phyloP scores from a whole-genome alignment of 371 early-diverging fungal species.

The Lichtheimia ramosa region DNA sequence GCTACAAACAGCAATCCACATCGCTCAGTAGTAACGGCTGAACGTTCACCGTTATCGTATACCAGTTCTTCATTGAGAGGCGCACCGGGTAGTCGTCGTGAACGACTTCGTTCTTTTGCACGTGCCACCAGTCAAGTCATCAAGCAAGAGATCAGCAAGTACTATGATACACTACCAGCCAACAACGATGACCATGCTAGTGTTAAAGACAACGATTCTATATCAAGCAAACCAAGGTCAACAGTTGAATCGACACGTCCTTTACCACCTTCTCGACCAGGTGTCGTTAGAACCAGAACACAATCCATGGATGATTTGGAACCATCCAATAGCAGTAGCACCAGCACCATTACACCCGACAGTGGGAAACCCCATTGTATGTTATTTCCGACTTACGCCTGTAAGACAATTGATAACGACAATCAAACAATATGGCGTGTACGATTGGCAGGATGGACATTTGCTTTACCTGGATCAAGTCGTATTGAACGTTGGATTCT shows the following conservation, averaged over 20 bases:
- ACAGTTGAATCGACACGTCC: not conserved
- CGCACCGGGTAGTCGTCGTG: constrained; percentile 17
- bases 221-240: not conserved
- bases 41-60: not conserved
- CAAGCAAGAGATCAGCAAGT: constrained; percentile 31
- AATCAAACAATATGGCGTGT: constrained; percentile 22
- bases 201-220: constrained; percentile 1
- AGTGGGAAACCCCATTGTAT: constrained; percentile 36
- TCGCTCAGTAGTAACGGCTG: constrained; percentile 3
- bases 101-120: constrained; percentile 28
- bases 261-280: constrained; percentile 3
- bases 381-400: constrained; percentile 43
- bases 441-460: constrained; percentile 39
- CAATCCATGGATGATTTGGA: constrained; percentile 24
- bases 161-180: constrained; percentile 9
- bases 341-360: constrained; percentile 10
- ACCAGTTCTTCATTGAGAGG: not conserved
- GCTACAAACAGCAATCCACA: not conserved
- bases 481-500: constrained; percentile 32
- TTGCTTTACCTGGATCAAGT: constrained; percentile 35
- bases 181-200: not conserved
- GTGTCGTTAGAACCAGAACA: constrained; percentile 10
- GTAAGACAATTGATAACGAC: constrained; percentile 15
- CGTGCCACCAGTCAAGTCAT: constrained; percentile 21
- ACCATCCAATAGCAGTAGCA: constrained; percentile 5